Conservation (phyloP, 768 basidiomycete species). For the Suillus brevipes region DNA sequence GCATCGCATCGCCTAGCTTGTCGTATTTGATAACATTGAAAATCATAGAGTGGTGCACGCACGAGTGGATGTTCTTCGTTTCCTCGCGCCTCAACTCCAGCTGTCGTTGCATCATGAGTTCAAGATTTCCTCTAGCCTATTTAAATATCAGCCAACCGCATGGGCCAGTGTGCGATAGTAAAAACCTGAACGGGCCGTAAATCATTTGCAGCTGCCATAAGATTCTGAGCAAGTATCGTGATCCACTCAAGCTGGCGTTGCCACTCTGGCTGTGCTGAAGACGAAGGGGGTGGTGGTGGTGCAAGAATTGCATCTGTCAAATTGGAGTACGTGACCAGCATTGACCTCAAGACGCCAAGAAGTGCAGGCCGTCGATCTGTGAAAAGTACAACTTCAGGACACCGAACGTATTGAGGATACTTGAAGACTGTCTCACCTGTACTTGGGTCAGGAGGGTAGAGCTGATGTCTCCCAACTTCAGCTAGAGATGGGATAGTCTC, state of each 20-base stretch:
- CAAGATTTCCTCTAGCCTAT: conserved; percentile 79
- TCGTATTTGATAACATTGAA: not conserved
- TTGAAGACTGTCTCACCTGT: conserved; percentile 47
- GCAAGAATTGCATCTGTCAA: conserved; percentile 68
- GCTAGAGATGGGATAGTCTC: conserved; percentile 81
- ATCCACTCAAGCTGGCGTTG: conserved; percentile 79
- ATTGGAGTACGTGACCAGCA: conserved; percentile 77
- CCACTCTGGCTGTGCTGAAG: conserved; percentile 63
- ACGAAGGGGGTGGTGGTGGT: conserved; percentile 55
- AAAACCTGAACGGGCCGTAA: conserved; percentile 82
- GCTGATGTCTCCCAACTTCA: conserved; percentile 76
- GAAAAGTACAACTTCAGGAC: conserved; percentile 11
- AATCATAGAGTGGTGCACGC: conserved; percentile 26
- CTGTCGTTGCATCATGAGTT: conserved; percentile 79
- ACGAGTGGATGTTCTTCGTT: conserved; percentile 70
- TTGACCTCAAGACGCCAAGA: conserved; percentile 67
- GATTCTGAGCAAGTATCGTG: conserved; percentile 75
- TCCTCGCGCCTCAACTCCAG: conserved; percentile 73
- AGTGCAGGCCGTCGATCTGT: conserved; percentile 79
- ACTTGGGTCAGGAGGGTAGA: conserved; percentile 74
- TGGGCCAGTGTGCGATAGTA: conserved; percentile 9
- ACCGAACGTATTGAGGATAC: not conserved
- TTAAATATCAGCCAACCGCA: conserved; percentile 1
- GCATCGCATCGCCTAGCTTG: conserved; percentile 65
- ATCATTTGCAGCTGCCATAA: conserved; percentile 90